Evolutionary conservation across 2,329 filamentous ascomycete species (phyloP).

Genomic region (Scopulariopsis brevicaulis): DNA sequence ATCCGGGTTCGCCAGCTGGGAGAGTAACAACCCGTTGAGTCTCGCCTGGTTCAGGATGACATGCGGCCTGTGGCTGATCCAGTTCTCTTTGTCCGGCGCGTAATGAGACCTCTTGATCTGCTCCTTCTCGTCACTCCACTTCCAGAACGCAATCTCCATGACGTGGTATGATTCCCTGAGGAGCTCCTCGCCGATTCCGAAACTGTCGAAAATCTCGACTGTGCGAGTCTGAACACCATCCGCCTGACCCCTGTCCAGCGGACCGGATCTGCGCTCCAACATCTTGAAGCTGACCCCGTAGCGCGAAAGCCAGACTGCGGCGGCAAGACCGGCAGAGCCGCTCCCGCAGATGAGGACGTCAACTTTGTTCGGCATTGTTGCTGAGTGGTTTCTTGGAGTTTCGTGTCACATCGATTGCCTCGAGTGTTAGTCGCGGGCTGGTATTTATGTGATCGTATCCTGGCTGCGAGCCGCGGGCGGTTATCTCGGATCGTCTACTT

Average conservation of each 20-base stretch:
- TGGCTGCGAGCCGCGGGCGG: no score
- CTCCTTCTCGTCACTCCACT: conserved; percentile 13
- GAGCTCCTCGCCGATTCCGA: conserved; percentile 39
- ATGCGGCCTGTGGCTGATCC: conserved; percentile 40
- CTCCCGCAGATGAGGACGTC: conserved; percentile 51
- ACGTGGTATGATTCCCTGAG: conserved; percentile 46
- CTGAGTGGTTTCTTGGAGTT: neutral
- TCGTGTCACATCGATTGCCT: no score
- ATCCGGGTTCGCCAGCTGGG: conserved; percentile 25
- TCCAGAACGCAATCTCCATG: conserved; percentile 46
- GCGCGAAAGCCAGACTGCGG: conserved; percentile 48
- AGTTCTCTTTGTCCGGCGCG: conserved; percentile 40
- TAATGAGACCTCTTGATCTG: conserved; percentile 33
- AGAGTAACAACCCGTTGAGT: conserved; percentile 41
- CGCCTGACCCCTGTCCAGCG: conserved; percentile 47
- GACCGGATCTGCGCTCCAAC: conserved; percentile 42
- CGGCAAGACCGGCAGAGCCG: conserved; percentile 50
- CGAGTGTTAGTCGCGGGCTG: no score
- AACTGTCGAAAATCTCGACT: conserved; percentile 50
- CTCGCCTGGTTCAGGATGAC: conserved; percentile 45
- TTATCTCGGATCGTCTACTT: no score
- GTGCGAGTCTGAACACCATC: conserved; percentile 52
- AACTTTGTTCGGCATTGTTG: conserved; percentile 9
- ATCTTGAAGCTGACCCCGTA: conserved; percentile 44
- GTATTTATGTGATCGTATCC: no score